phyloP scores from a whole-genome alignment of 805 yeast genomes.

The Hanseniaspora valbyensis region DNA sequence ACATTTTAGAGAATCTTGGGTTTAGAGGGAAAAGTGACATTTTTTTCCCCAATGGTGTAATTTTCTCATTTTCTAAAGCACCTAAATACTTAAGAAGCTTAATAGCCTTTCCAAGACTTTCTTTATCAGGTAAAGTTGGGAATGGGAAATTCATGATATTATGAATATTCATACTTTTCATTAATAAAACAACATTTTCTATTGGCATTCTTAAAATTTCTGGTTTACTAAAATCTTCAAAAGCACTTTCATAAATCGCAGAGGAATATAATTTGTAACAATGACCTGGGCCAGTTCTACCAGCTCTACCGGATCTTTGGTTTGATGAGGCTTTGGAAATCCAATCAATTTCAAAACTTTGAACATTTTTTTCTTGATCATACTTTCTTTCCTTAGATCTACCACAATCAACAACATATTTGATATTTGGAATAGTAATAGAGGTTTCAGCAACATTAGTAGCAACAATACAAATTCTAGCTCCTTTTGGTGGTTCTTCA shows the following conservation, averaged over 20 bases:
- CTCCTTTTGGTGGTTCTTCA: constrained; percentile 70
- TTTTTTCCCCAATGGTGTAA: constrained; percentile 70
- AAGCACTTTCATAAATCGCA: constrained; percentile 82
- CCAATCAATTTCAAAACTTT: constrained; percentile 86
- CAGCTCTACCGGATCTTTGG: constrained; percentile 95
- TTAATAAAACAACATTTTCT: constrained; percentile 85
- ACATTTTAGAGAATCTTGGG: constrained; percentile 86
- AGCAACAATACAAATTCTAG: constrained; percentile 84
- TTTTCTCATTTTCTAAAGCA: constrained; percentile 49
- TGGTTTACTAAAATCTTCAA: constrained; percentile 71
- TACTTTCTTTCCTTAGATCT: constrained; percentile 79
- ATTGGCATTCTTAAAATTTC: constrained; percentile 93
- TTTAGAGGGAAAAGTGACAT: constrained; percentile 89
- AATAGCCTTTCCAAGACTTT: constrained; percentile 52
- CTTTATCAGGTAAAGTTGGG: constrained; percentile 79
- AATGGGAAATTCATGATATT: constrained; percentile 86
- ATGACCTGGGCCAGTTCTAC: constrained; percentile 98
- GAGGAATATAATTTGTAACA: constrained; percentile 87
- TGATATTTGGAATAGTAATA: constrained; percentile 86
- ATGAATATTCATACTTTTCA: constrained; percentile 96
- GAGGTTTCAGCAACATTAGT: constrained; percentile 98
- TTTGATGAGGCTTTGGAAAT: constrained; percentile 89
- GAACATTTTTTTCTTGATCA: constrained; percentile 79
- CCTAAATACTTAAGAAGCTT: constrained; percentile 59
- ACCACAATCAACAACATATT: constrained; percentile 93